phyloP scores from a whole-genome alignment of 2,329 filamentous ascomycete species.

The Colletotrichum aenigma region DNA sequence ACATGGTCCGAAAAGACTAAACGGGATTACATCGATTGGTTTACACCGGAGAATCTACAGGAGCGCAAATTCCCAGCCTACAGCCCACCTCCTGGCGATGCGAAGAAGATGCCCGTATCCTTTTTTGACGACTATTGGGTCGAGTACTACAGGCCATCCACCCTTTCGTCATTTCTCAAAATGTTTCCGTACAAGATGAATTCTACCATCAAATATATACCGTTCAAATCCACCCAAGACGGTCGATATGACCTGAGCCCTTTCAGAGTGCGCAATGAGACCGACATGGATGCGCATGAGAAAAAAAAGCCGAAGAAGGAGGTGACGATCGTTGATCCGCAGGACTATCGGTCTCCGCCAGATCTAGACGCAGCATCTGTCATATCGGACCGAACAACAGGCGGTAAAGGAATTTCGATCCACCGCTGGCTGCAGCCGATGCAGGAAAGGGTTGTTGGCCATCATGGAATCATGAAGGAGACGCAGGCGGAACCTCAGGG shows the following conservation, averaged over 20 bases:
- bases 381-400: slow-evolving; percentile 8
- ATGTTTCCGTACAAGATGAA: slow-evolving; percentile 94
- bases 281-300: slow-evolving; percentile 61
- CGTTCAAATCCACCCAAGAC: slow-evolving; percentile 73
- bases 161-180: slow-evolving; percentile 87
- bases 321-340: slow-evolving; percentile 71
- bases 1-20: slow-evolving; percentile 66
- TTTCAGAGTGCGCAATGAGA: slow-evolving; percentile 77
- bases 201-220: slow-evolving; percentile 83
- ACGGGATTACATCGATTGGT: slow-evolving; percentile 89
- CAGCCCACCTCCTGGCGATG: slow-evolving; percentile 49
- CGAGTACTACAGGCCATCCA: slow-evolving; percentile 91
- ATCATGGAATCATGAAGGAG: slow-evolving; percentile 64
- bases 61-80: slow-evolving; percentile 62
- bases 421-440: slow-evolving; percentile 65
- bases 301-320: slow-evolving; percentile 71
- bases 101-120: slow-evolving; percentile 50
- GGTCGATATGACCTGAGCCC: slow-evolving; percentile 85
- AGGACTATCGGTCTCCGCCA: slow-evolving; percentile 36
- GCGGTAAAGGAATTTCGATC: slow-evolving; percentile 52
- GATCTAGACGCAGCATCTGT: slow-evolving; percentile 28
- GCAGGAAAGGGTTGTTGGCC: slow-evolving; percentile 24
- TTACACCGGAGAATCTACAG: slow-evolving; percentile 73
- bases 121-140: slow-evolving; percentile 95
- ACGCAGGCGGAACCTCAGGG: slow-evolving; percentile 27